Evolutionary conservation across 495 filamentous ascomycete genomes (phyloP).

Genomic region (Hypoxylon trugodes): DNA sequence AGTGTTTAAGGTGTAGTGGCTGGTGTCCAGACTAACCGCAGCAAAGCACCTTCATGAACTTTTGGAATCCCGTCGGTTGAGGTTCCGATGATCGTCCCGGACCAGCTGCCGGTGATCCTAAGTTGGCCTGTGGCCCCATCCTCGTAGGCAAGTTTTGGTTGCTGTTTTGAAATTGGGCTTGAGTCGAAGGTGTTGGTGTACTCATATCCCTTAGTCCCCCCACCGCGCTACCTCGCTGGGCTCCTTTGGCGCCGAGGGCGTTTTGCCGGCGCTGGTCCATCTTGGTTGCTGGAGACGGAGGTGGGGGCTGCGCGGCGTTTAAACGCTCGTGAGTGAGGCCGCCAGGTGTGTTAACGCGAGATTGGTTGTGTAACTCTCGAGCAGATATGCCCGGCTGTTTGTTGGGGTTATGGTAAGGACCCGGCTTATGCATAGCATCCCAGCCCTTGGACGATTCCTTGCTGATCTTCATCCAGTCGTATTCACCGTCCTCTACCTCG

Average conservation of each 20-base stretch:
- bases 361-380: slow-evolving; percentile 75
- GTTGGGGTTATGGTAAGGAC: slow-evolving; percentile 79
- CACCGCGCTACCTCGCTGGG: slow-evolving; percentile 73
- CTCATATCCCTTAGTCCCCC: slow-evolving; percentile 74
- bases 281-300: slow-evolving; percentile 85
- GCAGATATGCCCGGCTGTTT: slow-evolving; percentile 76
- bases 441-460: slow-evolving; percentile 82
- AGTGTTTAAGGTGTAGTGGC: no score
- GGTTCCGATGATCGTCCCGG: slow-evolving; percentile 56
- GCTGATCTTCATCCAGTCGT: slow-evolving; percentile 99
- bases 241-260: slow-evolving; percentile 72
- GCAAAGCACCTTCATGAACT: slow-evolving; percentile 84
- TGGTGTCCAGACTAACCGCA: slow-evolving; percentile 66
- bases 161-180: slow-evolving; percentile 91
- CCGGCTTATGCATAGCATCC: slow-evolving; percentile 90
- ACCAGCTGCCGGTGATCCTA: slow-evolving; percentile 54
- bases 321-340: slow-evolving; percentile 86
- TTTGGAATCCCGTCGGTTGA: slow-evolving; percentile 67
- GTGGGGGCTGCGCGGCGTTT: slow-evolving; percentile 94
- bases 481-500: slow-evolving; percentile 97
- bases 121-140: slow-evolving; percentile 64
- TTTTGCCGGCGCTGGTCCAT: slow-evolving; percentile 85
- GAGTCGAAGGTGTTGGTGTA: slow-evolving; percentile 83
- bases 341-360: slow-evolving; percentile 66
- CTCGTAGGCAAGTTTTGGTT: slow-evolving; percentile 80